Evolutionary conservation across 1,139 yeast genomes (phyloP), one percentile per base, ranked within the genome.

Genomic region (Arxiozyma telluris): DNA sequence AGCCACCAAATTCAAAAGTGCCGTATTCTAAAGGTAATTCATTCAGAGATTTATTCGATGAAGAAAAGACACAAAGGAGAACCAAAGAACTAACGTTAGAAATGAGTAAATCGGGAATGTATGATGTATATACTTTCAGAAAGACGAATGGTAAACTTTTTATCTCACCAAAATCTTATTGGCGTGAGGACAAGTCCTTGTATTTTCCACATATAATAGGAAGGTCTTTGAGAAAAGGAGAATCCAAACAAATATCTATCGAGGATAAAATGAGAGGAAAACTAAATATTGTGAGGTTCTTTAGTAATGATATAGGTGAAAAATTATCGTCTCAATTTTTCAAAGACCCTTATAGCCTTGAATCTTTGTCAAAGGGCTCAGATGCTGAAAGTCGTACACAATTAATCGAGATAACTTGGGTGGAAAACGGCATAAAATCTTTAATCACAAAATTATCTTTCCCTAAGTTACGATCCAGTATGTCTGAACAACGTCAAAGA

Each of bases 171-270:
- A 74, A 78, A 15, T 81, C 91, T 1, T 84, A 80, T 61, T 90
- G 93, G 77, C 80, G 79, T 57, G 72, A 75, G 11, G 94, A 87
- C n/a, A 84, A 80, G 64, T 77, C 98, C 0, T 73, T 83, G 53
- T 93, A 80, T 66, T 88, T 93, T 72, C 96, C 98, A n/a, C 90
- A 90, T 64, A 76, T 93, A 57, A 69, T 72, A 38, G 95, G 87
- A 0, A 76, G 76, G 27, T 77, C 84, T 1, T 67, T 93, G 47
- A 64, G 60, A 0, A 72, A 73, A 5, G 71, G 75, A 23, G 42
- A 49, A 1, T 49, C 1, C 68, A 71, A n/a, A 67, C 71, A 34
- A 71, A 74, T 38, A 64, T 75, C 52, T 20, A 67, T 77, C 50
- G 80, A 78, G 56, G 63, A 61, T 41, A 46, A 30, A 17, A 49